A percentile compares a stretch with the other conserved stretches of the same genome.
phyloP scores from a whole-genome alignment of 2,329 filamentous ascomycete genomes.

The Botrytis sinoallii region DNA sequence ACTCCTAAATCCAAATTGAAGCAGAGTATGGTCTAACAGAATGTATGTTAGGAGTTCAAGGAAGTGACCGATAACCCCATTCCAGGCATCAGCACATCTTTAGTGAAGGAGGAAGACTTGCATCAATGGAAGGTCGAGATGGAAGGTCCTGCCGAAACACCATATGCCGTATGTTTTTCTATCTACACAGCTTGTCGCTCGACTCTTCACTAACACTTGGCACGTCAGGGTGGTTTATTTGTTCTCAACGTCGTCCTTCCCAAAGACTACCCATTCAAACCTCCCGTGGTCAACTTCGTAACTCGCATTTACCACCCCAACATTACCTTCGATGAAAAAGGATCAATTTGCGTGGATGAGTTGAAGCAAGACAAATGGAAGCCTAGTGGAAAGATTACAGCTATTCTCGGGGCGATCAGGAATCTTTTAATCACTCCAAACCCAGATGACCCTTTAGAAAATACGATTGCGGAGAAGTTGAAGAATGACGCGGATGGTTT shows the following conservation, averaged over 20 bases:
- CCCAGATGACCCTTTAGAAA: constrained; percentile 69
- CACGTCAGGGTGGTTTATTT: constrained; percentile 58
- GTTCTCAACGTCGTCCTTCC: constrained; percentile 63
- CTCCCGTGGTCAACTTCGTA: constrained; percentile 64
- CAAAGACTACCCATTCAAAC: constrained; percentile 72
- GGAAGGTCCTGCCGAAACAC: constrained; percentile 61
- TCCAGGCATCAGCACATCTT: constrained; percentile 52
- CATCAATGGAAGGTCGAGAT: constrained; percentile 66
- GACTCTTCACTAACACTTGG: neutral
- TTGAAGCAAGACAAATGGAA: constrained; percentile 71
- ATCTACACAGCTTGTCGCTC: neutral
- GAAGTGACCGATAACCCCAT: constrained; percentile 56
- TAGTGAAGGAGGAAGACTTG: constrained; percentile 61
- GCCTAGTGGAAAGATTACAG: constrained; percentile 63
- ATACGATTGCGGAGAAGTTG: constrained; percentile 64
- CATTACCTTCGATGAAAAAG: constrained; percentile 70
- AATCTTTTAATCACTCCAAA: constrained; percentile 65
- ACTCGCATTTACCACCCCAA: constrained; percentile 78
- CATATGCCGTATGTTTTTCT: constrained; percentile 55
- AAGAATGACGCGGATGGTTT: constrained; percentile 61
- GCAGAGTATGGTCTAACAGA: constrained; percentile 9
- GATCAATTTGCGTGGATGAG: constrained; percentile 72
- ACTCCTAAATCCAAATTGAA: neutral
- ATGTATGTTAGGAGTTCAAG: constrained; percentile 51
- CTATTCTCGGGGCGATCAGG: constrained; percentile 62